phyloP scores from a whole-genome alignment of 192 early-diverging fungal species.

The Entomortierella beljakovae region DNA sequence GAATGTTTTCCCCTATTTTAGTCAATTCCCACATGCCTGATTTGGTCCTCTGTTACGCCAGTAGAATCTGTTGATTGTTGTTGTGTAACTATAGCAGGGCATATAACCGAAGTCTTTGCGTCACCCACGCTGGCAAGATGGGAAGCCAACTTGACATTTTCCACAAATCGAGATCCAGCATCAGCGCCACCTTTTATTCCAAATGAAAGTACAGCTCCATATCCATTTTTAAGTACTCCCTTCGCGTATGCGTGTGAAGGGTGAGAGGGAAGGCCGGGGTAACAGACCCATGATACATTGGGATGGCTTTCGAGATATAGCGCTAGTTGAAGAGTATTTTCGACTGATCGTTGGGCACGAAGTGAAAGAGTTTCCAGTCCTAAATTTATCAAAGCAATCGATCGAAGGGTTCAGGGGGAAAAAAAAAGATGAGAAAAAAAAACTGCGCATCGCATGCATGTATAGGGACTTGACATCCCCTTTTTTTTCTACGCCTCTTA shows the following conservation, averaged over 20 bases:
- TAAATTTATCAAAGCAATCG: too few relatives aligned
- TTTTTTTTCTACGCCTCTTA: conserved; percentile 9
- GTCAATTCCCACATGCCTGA: conserved; percentile 42
- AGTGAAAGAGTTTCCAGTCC: conserved; percentile 91
- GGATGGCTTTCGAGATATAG: conserved; percentile 79
- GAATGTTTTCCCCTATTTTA: too few relatives aligned
- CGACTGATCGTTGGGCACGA: conserved; percentile 86
- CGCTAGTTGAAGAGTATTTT: conserved; percentile 84
- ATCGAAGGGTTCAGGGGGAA: background rate
- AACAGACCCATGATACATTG: conserved; percentile 87
- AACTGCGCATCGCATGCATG: too few relatives aligned
- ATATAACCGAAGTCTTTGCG: conserved; percentile 88
- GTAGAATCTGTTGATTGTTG: conserved; percentile 81
- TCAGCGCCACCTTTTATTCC: conserved; percentile 67
- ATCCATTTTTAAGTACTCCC: conserved; percentile 85
- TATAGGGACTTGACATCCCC: too few relatives aligned
- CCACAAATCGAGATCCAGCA: conserved; percentile 78
- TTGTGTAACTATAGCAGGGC: conserved; percentile 88
- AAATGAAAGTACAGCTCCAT: conserved; percentile 89
- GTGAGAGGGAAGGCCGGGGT: conserved; percentile 87
- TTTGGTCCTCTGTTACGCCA: conserved; percentile 83
- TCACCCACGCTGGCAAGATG: conserved; percentile 96
- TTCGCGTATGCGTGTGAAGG: conserved; percentile 82
- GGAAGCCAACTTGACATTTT: conserved; percentile 81
- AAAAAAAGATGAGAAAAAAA: background rate